These are phyloP conservation scores for Peronospora belbahrii DNA, from an alignment of 352 stramenopile species.

Conservation along the genomic window DNA sequence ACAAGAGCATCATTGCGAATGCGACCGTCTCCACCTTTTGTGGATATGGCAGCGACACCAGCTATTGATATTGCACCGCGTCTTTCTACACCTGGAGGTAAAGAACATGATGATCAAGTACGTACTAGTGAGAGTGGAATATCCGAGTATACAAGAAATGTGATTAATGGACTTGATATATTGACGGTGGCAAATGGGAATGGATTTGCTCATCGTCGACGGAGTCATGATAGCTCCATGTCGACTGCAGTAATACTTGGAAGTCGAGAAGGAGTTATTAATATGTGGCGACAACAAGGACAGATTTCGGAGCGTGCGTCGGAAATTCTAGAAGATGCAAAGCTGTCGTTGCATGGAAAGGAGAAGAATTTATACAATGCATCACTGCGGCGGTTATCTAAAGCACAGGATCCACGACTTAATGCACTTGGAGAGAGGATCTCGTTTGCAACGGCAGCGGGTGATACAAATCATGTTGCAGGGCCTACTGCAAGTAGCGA, in stretches of 20 bases:
- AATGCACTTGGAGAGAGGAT: conserved; percentile 63
- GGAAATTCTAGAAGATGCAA: conserved; percentile 79
- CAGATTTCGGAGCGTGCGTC: conserved; percentile 74
- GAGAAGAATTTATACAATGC: conserved; percentile 75
- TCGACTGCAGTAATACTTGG: conserved; percentile 14
- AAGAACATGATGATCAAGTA: conserved; percentile 17
- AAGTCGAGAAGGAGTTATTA: conserved; percentile 62
- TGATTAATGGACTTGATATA: conserved; percentile 45
- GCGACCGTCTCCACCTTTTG: conserved; percentile 26
- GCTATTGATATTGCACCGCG: conserved; percentile 12
- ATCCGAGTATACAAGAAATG: conserved; percentile 36
- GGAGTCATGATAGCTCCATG: conserved; percentile 25
- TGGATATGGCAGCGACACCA: conserved; percentile 24
- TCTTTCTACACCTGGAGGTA: conserved; percentile 14
- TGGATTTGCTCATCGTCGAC: conserved; percentile 19
- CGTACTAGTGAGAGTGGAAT: conserved; percentile 50
- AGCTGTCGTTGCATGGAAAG: conserved; percentile 66
- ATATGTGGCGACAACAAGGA: conserved; percentile 75
- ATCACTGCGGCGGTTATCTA: conserved; percentile 52
- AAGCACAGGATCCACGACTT: conserved; percentile 57
- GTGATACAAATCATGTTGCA: conserved; percentile 4
- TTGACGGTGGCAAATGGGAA: conserved; percentile 15
- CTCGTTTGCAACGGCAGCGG: conserved; percentile 12
- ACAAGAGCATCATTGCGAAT: conserved; percentile 63
- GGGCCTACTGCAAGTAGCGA: conserved; percentile 31